Percentiles rank a stretch among this genome's conserved stretches.
These are phyloP conservation scores for Chenopodium quinoa DNA, from an alignment of 148 eudicot species.

Conservation along the genomic window DNA sequence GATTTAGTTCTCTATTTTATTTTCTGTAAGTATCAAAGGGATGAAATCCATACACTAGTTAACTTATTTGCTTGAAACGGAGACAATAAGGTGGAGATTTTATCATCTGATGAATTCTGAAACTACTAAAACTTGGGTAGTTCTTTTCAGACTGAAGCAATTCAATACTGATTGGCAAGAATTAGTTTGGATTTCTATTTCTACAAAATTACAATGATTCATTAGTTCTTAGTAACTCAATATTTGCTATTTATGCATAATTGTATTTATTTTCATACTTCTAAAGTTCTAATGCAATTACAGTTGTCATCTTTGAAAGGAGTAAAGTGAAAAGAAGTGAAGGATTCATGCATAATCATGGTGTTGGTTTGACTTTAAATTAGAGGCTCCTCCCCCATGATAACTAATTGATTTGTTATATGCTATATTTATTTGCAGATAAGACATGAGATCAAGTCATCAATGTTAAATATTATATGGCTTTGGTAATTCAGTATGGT, in stretches of 20 bases:
- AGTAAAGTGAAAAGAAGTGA: constrained; percentile 6
- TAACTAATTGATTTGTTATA: constrained; percentile 17
- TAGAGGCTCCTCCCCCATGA: constrained; percentile 1
- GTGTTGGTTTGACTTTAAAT: constrained; percentile 21
- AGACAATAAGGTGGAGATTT: too few species aligned
- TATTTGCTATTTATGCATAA: background rate
- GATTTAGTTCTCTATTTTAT: background rate
- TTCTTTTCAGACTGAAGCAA: too few species aligned
- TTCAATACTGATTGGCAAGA: too few species aligned
- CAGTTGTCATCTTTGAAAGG: constrained; percentile 14
- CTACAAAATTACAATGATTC: background rate
- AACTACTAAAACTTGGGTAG: too few species aligned
- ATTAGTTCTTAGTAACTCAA: background rate
- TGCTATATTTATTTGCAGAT: constrained; percentile 4
- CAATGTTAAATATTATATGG: constrained; percentile 12
- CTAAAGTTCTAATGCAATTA: background rate
- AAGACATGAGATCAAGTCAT: constrained; percentile 14
- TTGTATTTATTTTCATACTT: background rate
- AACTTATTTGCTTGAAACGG: too few species aligned
- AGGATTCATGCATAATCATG: constrained; percentile 15
- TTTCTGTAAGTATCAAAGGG: background rate
- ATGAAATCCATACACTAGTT: background rate
- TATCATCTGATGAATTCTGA: too few species aligned
- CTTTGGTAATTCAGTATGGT: background rate
- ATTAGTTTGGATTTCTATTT: background rate